These are phyloP conservation scores for Ormosia emarginata DNA, from an alignment of 306 rosid species.

Conservation along the genomic window DNA sequence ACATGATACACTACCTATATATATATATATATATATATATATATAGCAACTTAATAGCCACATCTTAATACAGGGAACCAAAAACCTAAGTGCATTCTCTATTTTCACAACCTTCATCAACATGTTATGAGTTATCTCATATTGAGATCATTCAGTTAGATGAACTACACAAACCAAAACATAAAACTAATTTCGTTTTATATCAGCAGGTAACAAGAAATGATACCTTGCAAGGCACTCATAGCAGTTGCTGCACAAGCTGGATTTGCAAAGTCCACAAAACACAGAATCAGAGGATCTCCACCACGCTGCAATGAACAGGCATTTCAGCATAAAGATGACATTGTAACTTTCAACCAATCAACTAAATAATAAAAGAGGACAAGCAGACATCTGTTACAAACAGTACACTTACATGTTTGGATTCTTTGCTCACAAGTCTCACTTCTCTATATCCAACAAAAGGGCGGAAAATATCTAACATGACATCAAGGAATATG, in stretches of 20 bases:
- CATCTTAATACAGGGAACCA: neutral
- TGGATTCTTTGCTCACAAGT: constrained; percentile 83
- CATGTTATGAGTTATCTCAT: neutral
- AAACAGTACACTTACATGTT: constrained; percentile 56
- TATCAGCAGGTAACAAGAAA: constrained; percentile 7
- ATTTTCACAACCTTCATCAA: neutral
- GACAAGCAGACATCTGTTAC: neutral
- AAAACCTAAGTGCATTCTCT: neutral
- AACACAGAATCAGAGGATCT: constrained; percentile 86
- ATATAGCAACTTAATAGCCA: neutral
- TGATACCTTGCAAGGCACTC: constrained; percentile 87
- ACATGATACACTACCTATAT: too few species aligned
- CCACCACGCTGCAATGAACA: constrained; percentile 74
- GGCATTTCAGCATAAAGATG: constrained; percentile 16
- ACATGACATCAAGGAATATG: constrained; percentile 29
- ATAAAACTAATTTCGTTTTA: neutral
- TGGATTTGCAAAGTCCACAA: constrained; percentile 82
- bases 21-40: too few species aligned
- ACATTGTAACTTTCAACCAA: constrained; percentile 7
- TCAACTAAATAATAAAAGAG: neutral
- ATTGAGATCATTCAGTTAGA: neutral
- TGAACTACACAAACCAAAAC: neutral
- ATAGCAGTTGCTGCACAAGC: constrained; percentile 90
- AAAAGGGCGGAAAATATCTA: constrained; percentile 94
- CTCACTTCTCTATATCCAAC: constrained; percentile 94